phyloP scores from a whole-genome alignment of 306 rosid species.

The Betula pendula region DNA sequence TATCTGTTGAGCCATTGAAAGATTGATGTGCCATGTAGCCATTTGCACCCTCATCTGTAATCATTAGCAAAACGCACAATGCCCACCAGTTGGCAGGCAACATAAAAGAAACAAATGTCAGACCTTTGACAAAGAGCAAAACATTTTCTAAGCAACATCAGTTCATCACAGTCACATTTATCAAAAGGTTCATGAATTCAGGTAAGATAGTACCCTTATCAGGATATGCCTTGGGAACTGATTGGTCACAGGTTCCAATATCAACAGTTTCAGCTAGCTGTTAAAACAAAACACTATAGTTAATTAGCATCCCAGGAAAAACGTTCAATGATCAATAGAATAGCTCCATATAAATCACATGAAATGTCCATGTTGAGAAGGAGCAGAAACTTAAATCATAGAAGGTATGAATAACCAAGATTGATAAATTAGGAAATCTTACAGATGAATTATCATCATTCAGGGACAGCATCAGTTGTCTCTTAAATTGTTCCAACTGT shows the following conservation, averaged over 20 bases:
- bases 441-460: slow-evolving; percentile 79
- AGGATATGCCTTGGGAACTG: slow-evolving; percentile 86
- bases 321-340: neutral
- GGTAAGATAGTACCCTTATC: slow-evolving; percentile 60
- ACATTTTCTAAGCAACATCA: slow-evolving; percentile 6
- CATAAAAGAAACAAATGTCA: neutral
- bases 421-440: slow-evolving; percentile 38
- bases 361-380: slow-evolving; percentile 1
- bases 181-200: slow-evolving; percentile 17
- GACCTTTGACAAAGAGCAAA: slow-evolving; percentile 1
- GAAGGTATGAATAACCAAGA: slow-evolving; percentile 15
- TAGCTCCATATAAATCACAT: neutral
- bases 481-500: slow-evolving; percentile 91
- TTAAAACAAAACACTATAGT: slow-evolving; percentile 7
- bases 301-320: slow-evolving; percentile 12
- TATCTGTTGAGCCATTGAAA: slow-evolving; percentile 44
- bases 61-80: slow-evolving; percentile 28
- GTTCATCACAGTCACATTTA: slow-evolving; percentile 12
- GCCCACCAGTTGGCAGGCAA: slow-evolving; percentile 12
- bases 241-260: slow-evolving; percentile 90
- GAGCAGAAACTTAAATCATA: slow-evolving; percentile 16
- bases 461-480: slow-evolving; percentile 89
- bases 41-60: slow-evolving; percentile 67
- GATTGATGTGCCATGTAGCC: slow-evolving; percentile 48
- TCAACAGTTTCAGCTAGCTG: slow-evolving; percentile 85